Base-by-base conservation (phyloP, 192 early-diverging fungal species). In the Linnemannia exigua region DNA sequence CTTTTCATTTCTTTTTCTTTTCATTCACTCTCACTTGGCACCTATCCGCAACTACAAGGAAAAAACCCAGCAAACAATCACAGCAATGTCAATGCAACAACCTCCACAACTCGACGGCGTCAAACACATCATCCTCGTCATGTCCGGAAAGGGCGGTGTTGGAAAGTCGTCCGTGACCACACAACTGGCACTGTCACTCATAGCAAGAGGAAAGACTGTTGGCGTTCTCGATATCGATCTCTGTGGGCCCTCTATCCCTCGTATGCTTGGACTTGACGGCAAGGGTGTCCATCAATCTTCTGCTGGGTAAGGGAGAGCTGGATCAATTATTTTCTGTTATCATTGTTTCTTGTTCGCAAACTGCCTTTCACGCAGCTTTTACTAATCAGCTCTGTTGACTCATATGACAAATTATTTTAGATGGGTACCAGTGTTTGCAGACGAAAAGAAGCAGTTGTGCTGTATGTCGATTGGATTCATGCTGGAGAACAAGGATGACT, bases 381-480 rank as follows among this genome's bases (percentile, higher is more conserved):
- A 25, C 17, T 11, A 9, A 63, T 31, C 15, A 12, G 19, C 19
- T 28, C 35, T 48, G 28, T 70, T 88, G 69, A 67, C 69, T 66
- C 72, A 58, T 70, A 44, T 36, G 0, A 50, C 63, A 28, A 58
- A 41, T 66, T 68, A 28, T 51, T n/a, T n/a, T 79, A 92, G 92
- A 72, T 96, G 95, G 95, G 94, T 96, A 22, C 95, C 95, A 20
- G 94, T 95, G 19, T 95, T 84, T 81, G 91, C 92, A 2, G 95
- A 95, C 79, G 83, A 92, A 70, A 89, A 90, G 41, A 92, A 96
- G 75, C 88, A 88, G 68, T 87, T 96, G 4, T 91, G 91, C 22
- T 98, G 97, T 69, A 99, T 99, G 98, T 99, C 98, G 7, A 97
- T 99, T 66, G 98, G 96, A 52, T 99, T 99, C 72, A 91, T 99